phyloP scores from a whole-genome alignment of 192 early-diverging fungal genomes.

The Coemansia sp. region DNA sequence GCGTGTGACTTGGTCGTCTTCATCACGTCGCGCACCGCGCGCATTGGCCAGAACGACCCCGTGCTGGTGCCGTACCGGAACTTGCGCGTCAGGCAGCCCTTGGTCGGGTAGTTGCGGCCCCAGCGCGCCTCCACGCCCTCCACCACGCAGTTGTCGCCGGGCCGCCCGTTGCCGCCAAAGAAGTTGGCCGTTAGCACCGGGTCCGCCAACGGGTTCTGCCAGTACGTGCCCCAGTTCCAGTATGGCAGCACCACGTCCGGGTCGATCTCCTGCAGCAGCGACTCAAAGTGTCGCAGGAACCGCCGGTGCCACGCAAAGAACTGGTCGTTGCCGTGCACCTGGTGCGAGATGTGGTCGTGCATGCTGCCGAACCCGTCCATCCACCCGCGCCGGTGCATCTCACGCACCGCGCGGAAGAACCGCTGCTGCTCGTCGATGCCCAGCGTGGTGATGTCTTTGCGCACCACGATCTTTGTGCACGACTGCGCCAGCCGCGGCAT shows the following conservation, averaged over 20 bases:
- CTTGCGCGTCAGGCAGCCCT: slow-evolving; percentile 46
- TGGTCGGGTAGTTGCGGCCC: slow-evolving; percentile 47
- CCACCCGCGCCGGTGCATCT: slow-evolving; percentile 53
- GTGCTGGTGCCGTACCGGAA: slow-evolving; percentile 39
- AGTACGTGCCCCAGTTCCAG: slow-evolving; percentile 62
- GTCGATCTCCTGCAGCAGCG: slow-evolving; percentile 51
- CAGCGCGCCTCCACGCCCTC: slow-evolving; percentile 54
- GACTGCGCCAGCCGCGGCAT: slow-evolving; percentile 30
- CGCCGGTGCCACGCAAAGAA: slow-evolving; percentile 57
- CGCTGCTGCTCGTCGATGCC: slow-evolving; percentile 27
- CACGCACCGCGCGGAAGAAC: slow-evolving; percentile 33
- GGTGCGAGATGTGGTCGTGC: slow-evolving; percentile 50
- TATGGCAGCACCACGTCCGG: slow-evolving; percentile 55
- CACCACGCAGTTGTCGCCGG: slow-evolving; percentile 48
- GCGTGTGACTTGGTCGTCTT: slow-evolving; percentile 29
- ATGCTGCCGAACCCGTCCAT: slow-evolving; percentile 54
- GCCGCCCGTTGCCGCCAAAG: slow-evolving; percentile 46
- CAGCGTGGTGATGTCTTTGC: slow-evolving; percentile 34
- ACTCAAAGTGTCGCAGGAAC: slow-evolving; percentile 52
- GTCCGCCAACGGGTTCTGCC: slow-evolving; percentile 47
- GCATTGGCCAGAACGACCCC: slow-evolving; percentile 46
- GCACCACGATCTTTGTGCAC: slow-evolving; percentile 29
- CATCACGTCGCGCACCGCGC: slow-evolving; percentile 46
- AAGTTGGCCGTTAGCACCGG: slow-evolving; percentile 27
- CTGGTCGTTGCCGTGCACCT: slow-evolving; percentile 52